These are phyloP conservation scores for Cryoendolithus antarcticus DNA, from an alignment of 2,329 filamentous ascomycete genomes.

Conservation along the genomic window DNA sequence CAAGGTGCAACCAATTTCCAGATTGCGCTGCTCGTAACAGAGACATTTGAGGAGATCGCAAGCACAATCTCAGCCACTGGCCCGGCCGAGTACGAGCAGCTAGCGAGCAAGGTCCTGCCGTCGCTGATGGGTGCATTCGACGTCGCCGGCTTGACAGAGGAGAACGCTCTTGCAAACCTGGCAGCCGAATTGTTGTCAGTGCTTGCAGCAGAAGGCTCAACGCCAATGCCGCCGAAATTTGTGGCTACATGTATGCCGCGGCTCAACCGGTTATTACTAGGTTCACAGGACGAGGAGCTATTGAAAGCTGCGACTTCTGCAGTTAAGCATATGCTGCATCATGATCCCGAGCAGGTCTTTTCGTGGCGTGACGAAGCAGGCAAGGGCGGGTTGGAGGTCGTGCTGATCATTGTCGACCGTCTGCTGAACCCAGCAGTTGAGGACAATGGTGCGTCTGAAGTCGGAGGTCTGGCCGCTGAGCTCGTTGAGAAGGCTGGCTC, in stretches of 20 bases:
- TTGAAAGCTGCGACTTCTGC: slow-evolving; percentile 76
- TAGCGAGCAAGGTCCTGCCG: slow-evolving; percentile 79
- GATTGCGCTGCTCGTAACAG: slow-evolving; percentile 72
- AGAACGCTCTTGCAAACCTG: slow-evolving; percentile 73
- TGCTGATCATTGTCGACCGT: slow-evolving; percentile 82
- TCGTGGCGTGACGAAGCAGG: slow-evolving; percentile 69
- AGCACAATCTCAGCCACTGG: slow-evolving; percentile 52
- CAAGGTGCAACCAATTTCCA: slow-evolving; percentile 85
- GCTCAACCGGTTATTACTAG: slow-evolving; percentile 68
- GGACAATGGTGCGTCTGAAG: slow-evolving; percentile 89
- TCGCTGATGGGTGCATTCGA: slow-evolving; percentile 83
- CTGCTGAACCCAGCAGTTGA: slow-evolving; percentile 74
- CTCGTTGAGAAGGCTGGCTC: slow-evolving; percentile 91
- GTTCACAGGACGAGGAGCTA: slow-evolving; percentile 74
- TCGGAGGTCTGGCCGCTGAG: slow-evolving; percentile 85
- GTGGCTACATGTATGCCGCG: slow-evolving; percentile 79
- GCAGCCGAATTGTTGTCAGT: slow-evolving; percentile 74
- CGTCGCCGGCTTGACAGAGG: slow-evolving; percentile 70
- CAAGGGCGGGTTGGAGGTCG: slow-evolving; percentile 75
- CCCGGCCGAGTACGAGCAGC: slow-evolving; percentile 56
- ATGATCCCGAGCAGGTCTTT: slow-evolving; percentile 83
- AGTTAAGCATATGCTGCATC: slow-evolving; percentile 77
- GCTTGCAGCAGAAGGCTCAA: slow-evolving; percentile 67
- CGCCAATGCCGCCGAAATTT: slow-evolving; percentile 77
- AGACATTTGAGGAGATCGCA: slow-evolving; percentile 84